Evolutionary conservation across 2,329 filamentous ascomycete genomes (phyloP).

Genomic region (Cercospora sp.): DNA sequence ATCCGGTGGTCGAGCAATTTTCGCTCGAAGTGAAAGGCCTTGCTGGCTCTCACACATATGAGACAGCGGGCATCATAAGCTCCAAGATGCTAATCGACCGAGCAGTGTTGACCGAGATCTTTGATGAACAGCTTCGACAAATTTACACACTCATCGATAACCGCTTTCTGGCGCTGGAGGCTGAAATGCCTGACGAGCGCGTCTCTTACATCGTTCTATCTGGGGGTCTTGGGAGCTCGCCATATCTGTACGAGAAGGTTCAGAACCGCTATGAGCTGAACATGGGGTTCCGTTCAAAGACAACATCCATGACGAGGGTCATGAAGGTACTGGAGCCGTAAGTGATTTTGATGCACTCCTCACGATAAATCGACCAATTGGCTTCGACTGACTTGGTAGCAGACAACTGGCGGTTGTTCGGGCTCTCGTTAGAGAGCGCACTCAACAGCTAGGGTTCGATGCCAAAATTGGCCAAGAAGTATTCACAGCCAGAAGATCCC

Average conservation of each 20-base stretch:
- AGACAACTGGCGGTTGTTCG: background rate
- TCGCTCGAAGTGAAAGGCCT: background rate
- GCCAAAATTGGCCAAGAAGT: background rate
- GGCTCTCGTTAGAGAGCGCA: background rate
- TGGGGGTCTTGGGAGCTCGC: background rate
- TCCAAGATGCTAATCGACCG: background rate
- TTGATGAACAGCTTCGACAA: background rate
- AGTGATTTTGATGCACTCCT: too few species aligned
- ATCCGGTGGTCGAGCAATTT: too few species aligned
- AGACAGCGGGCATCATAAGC: background rate
- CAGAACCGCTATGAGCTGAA: background rate
- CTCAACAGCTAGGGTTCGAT: background rate
- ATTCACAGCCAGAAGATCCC: background rate
- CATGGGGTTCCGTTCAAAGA: background rate
- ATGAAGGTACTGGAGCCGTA: background rate
- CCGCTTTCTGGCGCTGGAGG: background rate
- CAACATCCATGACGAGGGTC: background rate
- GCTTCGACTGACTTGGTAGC: background rate
- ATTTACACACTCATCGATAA: background rate
- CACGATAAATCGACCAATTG: too few species aligned
- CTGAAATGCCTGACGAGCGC: background rate
- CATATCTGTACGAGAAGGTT: background rate
- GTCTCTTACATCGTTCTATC: background rate
- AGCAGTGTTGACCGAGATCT: background rate
- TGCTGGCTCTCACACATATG: background rate